A percentile compares a stretch with the other conserved stretches of the same genome.
Evolutionary conservation across 139 green algal species (phyloP).

Genomic region (Haematococcus lacustris): DNA sequence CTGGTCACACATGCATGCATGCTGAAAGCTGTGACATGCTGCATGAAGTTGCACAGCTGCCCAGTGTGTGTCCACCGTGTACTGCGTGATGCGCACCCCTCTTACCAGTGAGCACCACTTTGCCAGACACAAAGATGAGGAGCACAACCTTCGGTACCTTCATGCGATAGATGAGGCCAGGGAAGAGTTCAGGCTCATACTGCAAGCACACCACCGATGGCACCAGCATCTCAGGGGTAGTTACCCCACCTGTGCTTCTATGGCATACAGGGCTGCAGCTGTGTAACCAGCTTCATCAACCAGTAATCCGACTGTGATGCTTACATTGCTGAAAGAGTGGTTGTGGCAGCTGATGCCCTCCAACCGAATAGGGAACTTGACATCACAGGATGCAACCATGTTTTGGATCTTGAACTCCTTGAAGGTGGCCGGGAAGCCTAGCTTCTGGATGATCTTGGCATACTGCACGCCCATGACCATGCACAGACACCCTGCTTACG

Average conservation of each 20-base stretch:
- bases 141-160: constrained; percentile 94
- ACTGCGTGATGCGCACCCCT: background rate
- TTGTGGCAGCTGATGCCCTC: constrained; percentile 88
- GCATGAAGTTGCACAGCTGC: background rate
- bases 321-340: no score
- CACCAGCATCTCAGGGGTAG: no score
- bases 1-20: no score
- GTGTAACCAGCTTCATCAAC: no score
- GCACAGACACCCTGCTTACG: no score
- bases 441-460: constrained; percentile 89
- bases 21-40: background rate
- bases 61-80: background rate
- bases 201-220: no score
- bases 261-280: no score
- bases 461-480: constrained; percentile 83
- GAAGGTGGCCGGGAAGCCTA: constrained; percentile 63
- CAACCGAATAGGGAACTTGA: constrained; percentile 95
- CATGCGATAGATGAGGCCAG: constrained; percentile 98
- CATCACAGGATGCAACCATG: constrained; percentile 97
- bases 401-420: constrained; percentile 99
- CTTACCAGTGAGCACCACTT: constrained; percentile 67
- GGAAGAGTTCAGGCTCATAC: constrained; percentile 99
- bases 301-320: no score
- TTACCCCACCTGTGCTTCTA: no score
- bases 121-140: constrained; percentile 98